Evolutionary conservation across 257 asterid genomes (phyloP).

Genomic region (Avicennia marina): DNA sequence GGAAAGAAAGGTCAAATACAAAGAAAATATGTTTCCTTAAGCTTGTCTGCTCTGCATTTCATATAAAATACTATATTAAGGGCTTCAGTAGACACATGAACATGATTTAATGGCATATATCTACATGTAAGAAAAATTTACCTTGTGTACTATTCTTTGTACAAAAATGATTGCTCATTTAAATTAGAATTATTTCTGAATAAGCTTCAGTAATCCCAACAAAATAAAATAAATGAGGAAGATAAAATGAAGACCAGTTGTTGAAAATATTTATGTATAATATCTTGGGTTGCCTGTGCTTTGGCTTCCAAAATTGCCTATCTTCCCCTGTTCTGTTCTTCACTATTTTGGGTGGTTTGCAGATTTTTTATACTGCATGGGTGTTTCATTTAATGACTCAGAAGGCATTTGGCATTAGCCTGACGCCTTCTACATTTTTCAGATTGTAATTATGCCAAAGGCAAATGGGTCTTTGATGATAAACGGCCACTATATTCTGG

Average conservation of each 20-base stretch:
- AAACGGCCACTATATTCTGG: conserved; percentile 80
- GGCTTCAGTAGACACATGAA: no score
- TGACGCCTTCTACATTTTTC: conserved; percentile 23
- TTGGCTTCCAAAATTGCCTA: no score
- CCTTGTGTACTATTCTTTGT: no score
- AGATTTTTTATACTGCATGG: conserved; percentile 6
- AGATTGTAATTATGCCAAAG: conserved; percentile 74
- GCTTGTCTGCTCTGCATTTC: conserved; percentile 9
- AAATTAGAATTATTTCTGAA: background rate
- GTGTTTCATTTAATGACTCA: background rate
- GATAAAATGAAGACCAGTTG: no score
- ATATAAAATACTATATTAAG: no score
- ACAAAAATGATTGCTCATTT: background rate
- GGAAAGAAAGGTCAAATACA: conserved; percentile 28
- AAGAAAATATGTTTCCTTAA: background rate
- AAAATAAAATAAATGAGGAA: no score
- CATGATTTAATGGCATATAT: no score
- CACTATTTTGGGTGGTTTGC: background rate
- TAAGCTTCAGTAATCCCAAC: background rate
- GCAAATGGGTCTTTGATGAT: conserved; percentile 76
- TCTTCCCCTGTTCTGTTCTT: no score
- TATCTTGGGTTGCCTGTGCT: no score
- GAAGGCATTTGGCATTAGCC: background rate
- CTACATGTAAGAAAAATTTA: no score
- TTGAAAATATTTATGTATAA: no score